Percentiles rank a stretch among this genome's conserved stretches.
phyloP scores from a whole-genome alignment of 441 rosid species.

The Gossypium laxum region DNA sequence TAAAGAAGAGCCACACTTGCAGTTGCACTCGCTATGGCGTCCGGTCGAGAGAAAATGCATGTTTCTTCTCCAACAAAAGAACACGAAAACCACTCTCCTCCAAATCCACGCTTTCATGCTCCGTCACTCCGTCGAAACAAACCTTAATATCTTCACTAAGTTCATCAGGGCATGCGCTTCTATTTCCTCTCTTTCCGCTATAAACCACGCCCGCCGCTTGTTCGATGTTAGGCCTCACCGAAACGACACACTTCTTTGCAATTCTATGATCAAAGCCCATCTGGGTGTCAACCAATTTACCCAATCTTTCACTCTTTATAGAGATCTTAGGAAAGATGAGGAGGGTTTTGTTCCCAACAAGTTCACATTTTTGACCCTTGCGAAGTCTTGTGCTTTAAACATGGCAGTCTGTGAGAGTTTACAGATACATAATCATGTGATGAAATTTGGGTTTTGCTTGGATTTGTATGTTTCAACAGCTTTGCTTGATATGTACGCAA shows the following conservation, averaged over 20 bases:
- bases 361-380: conserved; percentile 48
- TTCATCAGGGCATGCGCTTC: conserved; percentile 34
- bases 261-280: conserved; percentile 55
- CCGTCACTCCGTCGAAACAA: conserved; percentile 40
- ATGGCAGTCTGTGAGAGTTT: conserved; percentile 38
- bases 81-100: conserved; percentile 28
- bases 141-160: conserved; percentile 48
- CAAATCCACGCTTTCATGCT: conserved; percentile 63
- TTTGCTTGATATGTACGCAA: conserved; percentile 42
- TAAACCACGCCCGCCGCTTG: conserved; percentile 40
- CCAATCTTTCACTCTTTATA: conserved; percentile 38
- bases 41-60: conserved; percentile 46
- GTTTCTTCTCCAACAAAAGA: conserved; percentile 35
- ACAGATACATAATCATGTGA: conserved; percentile 35
- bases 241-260: conserved; percentile 53
- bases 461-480: conserved; percentile 45
- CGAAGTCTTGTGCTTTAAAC: conserved; percentile 37
- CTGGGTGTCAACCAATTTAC: conserved; percentile 27
- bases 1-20: conserved; percentile 7
- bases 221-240: conserved; percentile 41
- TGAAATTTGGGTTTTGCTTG: conserved; percentile 31
- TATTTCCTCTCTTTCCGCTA: conserved; percentile 19
- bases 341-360: conserved; percentile 45
- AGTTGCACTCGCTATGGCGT: conserved; percentile 28
- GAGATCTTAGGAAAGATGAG: conserved; percentile 31